Evolutionary conservation across 2,329 filamentous ascomycete genomes (phyloP).

Genomic region (Akanthomyces muscarius): DNA sequence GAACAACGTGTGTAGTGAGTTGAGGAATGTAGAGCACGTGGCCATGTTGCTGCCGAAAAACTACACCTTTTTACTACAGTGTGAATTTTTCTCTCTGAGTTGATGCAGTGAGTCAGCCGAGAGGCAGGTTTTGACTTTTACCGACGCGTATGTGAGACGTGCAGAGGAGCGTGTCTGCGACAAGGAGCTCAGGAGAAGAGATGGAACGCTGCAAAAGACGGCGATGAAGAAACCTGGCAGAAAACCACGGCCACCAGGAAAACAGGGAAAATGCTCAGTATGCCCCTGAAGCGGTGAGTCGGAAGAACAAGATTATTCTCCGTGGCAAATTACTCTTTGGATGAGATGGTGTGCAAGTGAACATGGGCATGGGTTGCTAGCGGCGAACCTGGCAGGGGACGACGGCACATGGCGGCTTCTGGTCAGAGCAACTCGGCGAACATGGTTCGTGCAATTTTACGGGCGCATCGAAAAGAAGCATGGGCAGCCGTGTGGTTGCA

Average conservation of each 20-base stretch:
- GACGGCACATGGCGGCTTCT: not conserved
- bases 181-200: no score
- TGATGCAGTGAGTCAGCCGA: no score
- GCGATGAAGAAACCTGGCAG: not conserved
- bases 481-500: not conserved
- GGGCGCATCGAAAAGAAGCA: not conserved
- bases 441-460: not conserved
- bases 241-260: not conserved
- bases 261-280: not conserved
- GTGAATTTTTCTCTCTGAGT: no score
- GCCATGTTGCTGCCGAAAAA: no score
- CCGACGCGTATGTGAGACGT: no score
- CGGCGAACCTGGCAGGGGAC: no score
- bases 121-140: no score
- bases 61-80: no score
- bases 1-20: no score
- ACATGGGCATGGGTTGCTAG: not conserved
- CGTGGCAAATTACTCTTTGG: slow-evolving; percentile 6
- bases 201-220: no score
- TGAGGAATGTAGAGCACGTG: no score
- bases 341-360: not conserved
- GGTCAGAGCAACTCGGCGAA: not conserved
- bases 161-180: no score
- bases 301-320: not conserved
- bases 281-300: not conserved